Base-by-base conservation (phyloP, 2,329 filamentous ascomycete species). In the Fusarium coicis region DNA sequence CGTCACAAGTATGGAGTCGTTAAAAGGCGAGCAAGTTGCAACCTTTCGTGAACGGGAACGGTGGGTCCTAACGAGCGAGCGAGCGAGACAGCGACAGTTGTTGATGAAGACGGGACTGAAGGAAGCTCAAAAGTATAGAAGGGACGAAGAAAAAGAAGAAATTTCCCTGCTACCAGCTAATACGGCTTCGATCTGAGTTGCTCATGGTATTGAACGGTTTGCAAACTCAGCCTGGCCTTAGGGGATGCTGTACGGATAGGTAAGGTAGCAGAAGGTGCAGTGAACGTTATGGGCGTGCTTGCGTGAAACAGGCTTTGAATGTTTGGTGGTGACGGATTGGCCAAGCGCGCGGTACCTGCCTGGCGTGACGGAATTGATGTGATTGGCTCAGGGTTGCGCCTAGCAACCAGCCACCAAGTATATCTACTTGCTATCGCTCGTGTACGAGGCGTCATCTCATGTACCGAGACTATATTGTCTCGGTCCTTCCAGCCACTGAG, bases 281-380 rank as follows among this genome's bases (percentile, higher is more conserved):
- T 49, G 58, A 65, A 52, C 55, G 60, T 63, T 58, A 40, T 67
- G 44, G 65, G 46, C 57, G 56, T 72, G 67, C 58, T 58, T 63
- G 56, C 43, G 55, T 63, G 50, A 66, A 70, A 63, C 72, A 74
- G 66, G 50, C 65, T 28, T 58, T 64, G 62, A 76, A 68, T 72
- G 68, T 67, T 70, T 74, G 71, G 74, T 76, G 52, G 72, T 76
- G 66, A 73, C 66, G 60, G 64, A 47, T 62, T 70, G 52, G 66
- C 66, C 66, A 76, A 73, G 74, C 75, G 74, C 74, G 74, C 74
- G 74, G 72, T 74, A 74, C 66, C 66, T 69, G 46, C 40, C 66
- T 58, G 34, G 40, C 40, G 28, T 53, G 36, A 12, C 32, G 28
- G 16, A 9, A 11, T 4, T 30, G 36, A 26, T 49, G 18, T 69